A percentile compares a stretch with the other conserved stretches of the same genome.
phyloP scores from a whole-genome alignment of 164 flowering plant species.

The Amborella trichopoda region DNA sequence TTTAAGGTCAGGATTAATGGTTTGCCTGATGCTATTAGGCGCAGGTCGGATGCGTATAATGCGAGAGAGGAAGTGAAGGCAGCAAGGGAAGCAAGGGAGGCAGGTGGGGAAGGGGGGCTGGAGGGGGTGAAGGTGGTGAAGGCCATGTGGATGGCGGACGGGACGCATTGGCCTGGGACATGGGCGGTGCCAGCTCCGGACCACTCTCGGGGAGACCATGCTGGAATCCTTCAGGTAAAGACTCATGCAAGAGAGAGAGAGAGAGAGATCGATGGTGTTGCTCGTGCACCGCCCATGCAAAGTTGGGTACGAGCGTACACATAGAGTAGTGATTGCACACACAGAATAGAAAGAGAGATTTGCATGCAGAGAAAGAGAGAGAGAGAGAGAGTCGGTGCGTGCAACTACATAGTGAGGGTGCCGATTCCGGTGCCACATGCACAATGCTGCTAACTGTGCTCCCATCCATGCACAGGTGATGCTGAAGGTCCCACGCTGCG shows the following conservation, averaged over 20 bases:
- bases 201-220: conserved; percentile 69
- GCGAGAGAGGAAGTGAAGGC: conserved; percentile 34
- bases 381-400: no score
- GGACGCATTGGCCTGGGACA: conserved; percentile 85
- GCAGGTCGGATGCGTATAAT: conserved; percentile 32
- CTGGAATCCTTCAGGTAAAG: conserved; percentile 73
- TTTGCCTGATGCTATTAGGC: conserved; percentile 47
- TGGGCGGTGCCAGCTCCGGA: conserved; percentile 46
- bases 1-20: conserved; percentile 76
- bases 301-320: no score
- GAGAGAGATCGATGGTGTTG: no score
- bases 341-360: no score
- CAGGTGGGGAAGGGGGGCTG: conserved; percentile 21
- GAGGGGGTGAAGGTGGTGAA: conserved; percentile 16
- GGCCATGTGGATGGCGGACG: conserved; percentile 93
- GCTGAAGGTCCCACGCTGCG: conserved; percentile 23
- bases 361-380: no score
- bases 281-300: no score
- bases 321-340: no score
- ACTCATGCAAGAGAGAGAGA: no score
- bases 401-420: no score
- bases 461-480: no score
- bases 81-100: neutral
- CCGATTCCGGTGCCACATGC: no score
- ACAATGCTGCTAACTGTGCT: no score